Evolutionary conservation across 2,329 filamentous ascomycete genomes (phyloP).

Genomic region (Cylindrodendrum hubeiense): DNA sequence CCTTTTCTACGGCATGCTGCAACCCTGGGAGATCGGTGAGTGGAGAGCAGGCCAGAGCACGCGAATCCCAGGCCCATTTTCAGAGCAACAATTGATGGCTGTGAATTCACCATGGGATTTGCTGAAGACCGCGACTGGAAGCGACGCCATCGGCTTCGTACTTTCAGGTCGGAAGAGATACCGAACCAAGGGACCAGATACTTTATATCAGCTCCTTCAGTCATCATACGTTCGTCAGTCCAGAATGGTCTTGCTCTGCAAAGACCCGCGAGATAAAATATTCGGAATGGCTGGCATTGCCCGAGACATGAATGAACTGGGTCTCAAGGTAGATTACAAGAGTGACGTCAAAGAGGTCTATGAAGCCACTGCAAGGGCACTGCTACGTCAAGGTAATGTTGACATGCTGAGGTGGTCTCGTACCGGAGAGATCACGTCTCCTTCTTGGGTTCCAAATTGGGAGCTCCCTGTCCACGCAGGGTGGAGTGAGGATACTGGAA

Average conservation of each 20-base stretch:
- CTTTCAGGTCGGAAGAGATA: slow-evolving; percentile 13
- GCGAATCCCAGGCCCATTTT: slow-evolving; percentile 23
- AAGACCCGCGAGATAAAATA: slow-evolving; percentile 23
- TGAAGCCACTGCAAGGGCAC: slow-evolving; percentile 8
- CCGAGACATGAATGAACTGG: slow-evolving; percentile 9
- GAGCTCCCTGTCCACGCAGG: background rate
- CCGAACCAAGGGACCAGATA: background rate
- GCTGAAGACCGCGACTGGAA: background rate
- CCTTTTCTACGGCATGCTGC: slow-evolving; percentile 15
- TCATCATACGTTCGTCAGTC: slow-evolving; percentile 8
- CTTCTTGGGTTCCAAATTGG: slow-evolving; percentile 22
- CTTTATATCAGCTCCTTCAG: slow-evolving; percentile 11
- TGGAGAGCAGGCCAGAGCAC: slow-evolving; percentile 6
- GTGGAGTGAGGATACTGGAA: slow-evolving; percentile 19
- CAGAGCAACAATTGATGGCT: slow-evolving; percentile 10
- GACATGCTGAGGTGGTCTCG: slow-evolving; percentile 22
- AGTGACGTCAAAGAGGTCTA: background rate
- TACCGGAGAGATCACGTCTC: background rate
- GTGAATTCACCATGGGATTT: background rate
- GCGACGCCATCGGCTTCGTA: slow-evolving; percentile 5
- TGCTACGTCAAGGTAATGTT: slow-evolving; percentile 10
- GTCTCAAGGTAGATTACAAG: slow-evolving; percentile 4
- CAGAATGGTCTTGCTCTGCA: background rate
- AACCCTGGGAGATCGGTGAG: slow-evolving; percentile 13
- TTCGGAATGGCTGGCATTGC: slow-evolving; percentile 17